Conservation (phyloP, 2,329 filamentous ascomycete species). For the Pestalotiopsis sp. region DNA sequence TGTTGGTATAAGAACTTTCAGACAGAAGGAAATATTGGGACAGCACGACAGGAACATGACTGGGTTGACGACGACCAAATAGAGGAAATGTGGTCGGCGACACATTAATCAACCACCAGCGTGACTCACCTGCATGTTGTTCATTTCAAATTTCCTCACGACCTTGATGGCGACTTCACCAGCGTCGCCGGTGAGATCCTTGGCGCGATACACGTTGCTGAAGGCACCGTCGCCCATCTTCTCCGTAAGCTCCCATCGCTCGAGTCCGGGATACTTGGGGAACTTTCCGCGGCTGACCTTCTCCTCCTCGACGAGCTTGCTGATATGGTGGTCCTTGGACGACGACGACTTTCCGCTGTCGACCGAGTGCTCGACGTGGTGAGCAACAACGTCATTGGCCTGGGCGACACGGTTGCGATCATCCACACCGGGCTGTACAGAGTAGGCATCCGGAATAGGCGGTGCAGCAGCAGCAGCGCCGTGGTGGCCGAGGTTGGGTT, state of each 20-base stretch:
- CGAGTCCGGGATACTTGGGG: constrained; percentile 80
- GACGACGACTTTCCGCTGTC: constrained; percentile 25
- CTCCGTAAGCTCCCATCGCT: constrained; percentile 82
- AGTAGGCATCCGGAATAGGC: constrained; percentile 57
- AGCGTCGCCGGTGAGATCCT: constrained; percentile 68
- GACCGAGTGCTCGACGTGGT: constrained; percentile 60
- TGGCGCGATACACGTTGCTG: constrained; percentile 95
- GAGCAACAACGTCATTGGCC: constrained; percentile 64
- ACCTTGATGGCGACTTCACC: constrained; percentile 96
- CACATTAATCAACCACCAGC: constrained; percentile 28
- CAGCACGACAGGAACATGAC: constrained; percentile 18
- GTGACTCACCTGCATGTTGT: constrained; percentile 89
- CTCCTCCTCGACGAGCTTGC: constrained; percentile 88
- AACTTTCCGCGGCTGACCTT: constrained; percentile 83
- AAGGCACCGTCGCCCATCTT: constrained; percentile 99
- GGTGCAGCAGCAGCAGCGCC: constrained; percentile 37
- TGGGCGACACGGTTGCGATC: constrained; percentile 68
- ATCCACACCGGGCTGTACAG: constrained; percentile 53
- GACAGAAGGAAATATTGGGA: constrained; percentile 26
- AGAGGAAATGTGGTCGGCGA: constrained; percentile 22
- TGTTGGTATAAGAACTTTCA: constrained; percentile 53
- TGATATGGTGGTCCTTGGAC: constrained; percentile 60
- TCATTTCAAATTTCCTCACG: constrained; percentile 98
- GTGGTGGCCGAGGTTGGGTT: constrained; percentile 35
- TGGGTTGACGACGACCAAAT: constrained; percentile 11